Percentiles rank a stretch among this genome's conserved stretches.
Conservation (phyloP, 2,329 filamentous ascomycete genomes). For the Ceratocystis albifundus region DNA sequence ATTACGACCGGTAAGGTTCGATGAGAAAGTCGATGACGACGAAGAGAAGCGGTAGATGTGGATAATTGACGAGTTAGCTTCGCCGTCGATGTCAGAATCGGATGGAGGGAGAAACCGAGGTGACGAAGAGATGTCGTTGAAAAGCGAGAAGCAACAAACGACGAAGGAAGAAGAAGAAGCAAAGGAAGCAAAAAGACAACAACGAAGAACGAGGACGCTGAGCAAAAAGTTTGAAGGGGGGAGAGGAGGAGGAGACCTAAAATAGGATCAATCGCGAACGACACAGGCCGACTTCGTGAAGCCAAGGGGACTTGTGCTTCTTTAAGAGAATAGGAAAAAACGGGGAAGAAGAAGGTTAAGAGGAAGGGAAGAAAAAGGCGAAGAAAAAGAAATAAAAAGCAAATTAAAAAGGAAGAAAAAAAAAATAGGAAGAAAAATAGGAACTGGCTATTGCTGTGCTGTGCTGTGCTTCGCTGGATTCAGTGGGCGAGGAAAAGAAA, state of each 20-base stretch:
- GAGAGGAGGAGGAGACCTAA: constrained; percentile 15
- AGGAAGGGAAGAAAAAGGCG: not conserved
- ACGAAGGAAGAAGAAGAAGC: not conserved
- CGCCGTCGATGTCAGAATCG: not conserved
- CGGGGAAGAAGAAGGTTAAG: not conserved
- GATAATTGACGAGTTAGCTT: not conserved
- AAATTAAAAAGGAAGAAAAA: not conserved
- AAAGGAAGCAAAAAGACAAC: not conserved
- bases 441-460: not conserved
- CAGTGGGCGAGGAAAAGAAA: not conserved
- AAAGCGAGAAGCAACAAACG: not conserved
- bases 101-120: not conserved
- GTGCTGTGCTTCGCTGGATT: not conserved
- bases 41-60: not conserved
- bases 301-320: constrained; percentile 20
- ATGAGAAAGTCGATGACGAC: not conserved
- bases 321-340: constrained; percentile 13
- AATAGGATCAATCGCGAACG: constrained; percentile 22
- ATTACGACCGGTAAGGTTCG: not conserved
- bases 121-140: not conserved
- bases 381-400: not conserved
- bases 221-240: constrained; percentile 3
- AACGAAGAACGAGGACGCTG: constrained; percentile 14
- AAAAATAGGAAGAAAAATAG: not conserved
- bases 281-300: constrained; percentile 13